Percentiles rank a stretch among this genome's conserved stretches.
These are phyloP conservation scores for Blastosporella zonata DNA, from an alignment of 1,284 basidiomycete species.

Conservation along the genomic window DNA sequence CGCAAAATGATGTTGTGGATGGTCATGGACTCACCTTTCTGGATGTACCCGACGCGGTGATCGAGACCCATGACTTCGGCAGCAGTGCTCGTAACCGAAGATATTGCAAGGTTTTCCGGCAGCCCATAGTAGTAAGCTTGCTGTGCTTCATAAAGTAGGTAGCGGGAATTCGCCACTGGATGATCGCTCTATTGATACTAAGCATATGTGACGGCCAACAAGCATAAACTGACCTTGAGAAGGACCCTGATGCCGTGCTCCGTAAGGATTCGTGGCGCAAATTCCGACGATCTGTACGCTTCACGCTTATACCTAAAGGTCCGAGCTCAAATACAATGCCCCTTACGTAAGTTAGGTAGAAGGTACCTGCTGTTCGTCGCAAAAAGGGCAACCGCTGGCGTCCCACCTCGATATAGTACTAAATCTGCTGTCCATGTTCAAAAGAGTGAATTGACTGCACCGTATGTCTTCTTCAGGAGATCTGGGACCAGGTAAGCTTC, in stretches of 20 bases:
- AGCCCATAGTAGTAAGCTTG: constrained; percentile 82
- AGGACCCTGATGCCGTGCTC: constrained; percentile 64
- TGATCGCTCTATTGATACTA: constrained; percentile 60
- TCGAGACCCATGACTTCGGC: constrained; percentile 44
- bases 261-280: constrained; percentile 70
- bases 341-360: background rate
- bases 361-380: constrained; percentile 54
- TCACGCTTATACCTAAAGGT: constrained; percentile 70
- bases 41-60: constrained; percentile 45
- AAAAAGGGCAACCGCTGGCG: constrained; percentile 79
- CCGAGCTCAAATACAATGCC: background rate
- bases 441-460: constrained; percentile 26
- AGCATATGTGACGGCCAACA: background rate
- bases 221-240: constrained; percentile 51
- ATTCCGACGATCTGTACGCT: constrained; percentile 76
- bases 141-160: constrained; percentile 84
- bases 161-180: constrained; percentile 72
- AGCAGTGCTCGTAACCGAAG: constrained; percentile 61
- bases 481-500: constrained; percentile 85
- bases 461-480: constrained; percentile 72
- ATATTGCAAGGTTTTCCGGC: constrained; percentile 59
- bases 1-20: background rate
- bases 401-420: constrained; percentile 34
- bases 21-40: constrained; percentile 36
- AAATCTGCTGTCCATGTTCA: background rate